phyloP scores from a whole-genome alignment of 345 rosid species.

The Moringa oleifera region DNA sequence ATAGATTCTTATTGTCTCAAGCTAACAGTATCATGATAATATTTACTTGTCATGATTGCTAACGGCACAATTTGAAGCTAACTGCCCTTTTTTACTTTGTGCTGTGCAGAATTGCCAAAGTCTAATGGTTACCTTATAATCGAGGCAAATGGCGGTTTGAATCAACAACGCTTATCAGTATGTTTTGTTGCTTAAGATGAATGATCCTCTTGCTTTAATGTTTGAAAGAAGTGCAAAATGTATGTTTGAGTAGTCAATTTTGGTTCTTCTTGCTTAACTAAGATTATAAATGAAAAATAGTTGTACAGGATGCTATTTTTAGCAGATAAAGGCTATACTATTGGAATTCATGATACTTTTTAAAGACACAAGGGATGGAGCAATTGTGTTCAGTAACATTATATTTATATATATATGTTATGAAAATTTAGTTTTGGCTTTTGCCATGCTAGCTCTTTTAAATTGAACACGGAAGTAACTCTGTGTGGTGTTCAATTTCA shows the following conservation, averaged over 20 bases:
- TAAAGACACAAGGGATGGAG: background rate
- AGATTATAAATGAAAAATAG: background rate
- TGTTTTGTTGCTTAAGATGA: slow-evolving; percentile 20
- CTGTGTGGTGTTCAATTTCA: too few species aligned
- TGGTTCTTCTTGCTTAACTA: background rate
- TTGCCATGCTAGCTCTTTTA: too few species aligned
- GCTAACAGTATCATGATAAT: background rate
- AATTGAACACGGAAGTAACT: too few species aligned
- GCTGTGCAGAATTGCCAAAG: slow-evolving; percentile 45
- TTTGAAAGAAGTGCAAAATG: slow-evolving; percentile 8
- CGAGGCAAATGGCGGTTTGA: slow-evolving; percentile 96
- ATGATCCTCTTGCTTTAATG: background rate
- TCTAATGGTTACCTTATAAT: slow-evolving; percentile 90
- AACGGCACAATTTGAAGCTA: slow-evolving; percentile 6
- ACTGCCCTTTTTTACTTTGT: slow-evolving; percentile 20
- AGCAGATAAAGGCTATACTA: background rate
- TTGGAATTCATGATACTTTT: background rate
- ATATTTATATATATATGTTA: too few species aligned
- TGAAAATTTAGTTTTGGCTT: too few species aligned
- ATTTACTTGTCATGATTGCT: background rate
- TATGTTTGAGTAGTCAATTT: background rate
- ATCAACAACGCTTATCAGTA: slow-evolving; percentile 98
- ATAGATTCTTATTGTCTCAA: background rate
- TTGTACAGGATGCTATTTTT: too few species aligned
- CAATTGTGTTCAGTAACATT: background rate